Evolutionary conservation across 768 basidiomycete genomes (phyloP).

Genomic region (Clitopilus passeckerianus): DNA sequence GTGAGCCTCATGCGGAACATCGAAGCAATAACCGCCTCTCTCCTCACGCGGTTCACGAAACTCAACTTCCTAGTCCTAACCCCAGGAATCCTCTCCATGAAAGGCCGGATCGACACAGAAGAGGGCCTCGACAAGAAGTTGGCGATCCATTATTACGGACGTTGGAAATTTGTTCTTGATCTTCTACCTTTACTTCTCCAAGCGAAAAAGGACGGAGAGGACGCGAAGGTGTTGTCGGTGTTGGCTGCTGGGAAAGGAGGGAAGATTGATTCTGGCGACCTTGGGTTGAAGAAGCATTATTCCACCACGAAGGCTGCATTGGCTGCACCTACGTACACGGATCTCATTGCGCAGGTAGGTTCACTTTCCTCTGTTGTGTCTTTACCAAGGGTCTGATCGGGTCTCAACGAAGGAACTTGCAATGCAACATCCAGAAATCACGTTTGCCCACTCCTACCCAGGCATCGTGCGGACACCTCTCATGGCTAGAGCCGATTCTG

Average conservation of each 20-base stretch:
- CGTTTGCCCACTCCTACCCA: conserved; percentile 34
- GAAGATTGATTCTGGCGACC: conserved; percentile 36
- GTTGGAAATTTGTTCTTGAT: conserved; percentile 44
- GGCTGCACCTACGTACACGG: conserved; percentile 31
- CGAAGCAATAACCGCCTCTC: conserved; percentile 23
- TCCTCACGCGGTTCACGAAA: conserved; percentile 30
- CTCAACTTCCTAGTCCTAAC: conserved; percentile 47
- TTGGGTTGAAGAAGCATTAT: conserved; percentile 38
- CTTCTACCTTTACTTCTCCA: conserved; percentile 36
- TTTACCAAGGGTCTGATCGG: background rate
- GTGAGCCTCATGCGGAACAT: conserved; percentile 41
- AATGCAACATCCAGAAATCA: conserved; percentile 25
- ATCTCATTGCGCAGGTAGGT: conserved; percentile 36
- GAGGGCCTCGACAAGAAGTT: conserved; percentile 30
- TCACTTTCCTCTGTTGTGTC: background rate
- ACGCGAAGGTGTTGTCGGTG: conserved; percentile 46
- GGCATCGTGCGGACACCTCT: conserved; percentile 30
- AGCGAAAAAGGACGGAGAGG: conserved; percentile 43
- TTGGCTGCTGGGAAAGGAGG: conserved; percentile 30
- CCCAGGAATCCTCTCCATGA: conserved; percentile 34
- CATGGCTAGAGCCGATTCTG: conserved; percentile 12
- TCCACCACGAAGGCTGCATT: conserved; percentile 21
- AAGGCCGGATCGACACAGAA: conserved; percentile 26
- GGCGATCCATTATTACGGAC: conserved; percentile 43
- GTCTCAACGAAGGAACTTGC: conserved; percentile 26